Evolutionary conservation across 805 yeast species (phyloP), one percentile per base, ranked within the genome.

Genomic region (Ogataea parapolymorpha): DNA sequence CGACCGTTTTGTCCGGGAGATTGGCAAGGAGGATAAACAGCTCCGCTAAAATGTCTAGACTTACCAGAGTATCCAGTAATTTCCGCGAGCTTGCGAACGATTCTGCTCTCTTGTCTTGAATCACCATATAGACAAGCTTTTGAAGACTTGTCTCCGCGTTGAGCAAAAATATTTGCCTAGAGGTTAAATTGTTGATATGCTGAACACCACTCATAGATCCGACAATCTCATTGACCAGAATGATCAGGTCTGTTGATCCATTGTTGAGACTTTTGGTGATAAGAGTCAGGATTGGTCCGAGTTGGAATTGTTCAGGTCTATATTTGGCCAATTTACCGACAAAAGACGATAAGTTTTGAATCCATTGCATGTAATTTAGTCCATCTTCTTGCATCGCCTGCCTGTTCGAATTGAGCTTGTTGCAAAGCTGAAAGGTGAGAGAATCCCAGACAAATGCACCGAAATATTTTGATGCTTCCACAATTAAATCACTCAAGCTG

Each of bases 381-480:
- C 97, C 97, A 63, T 89, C 90, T 2, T 62, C 68, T 60, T 87
- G 95, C 24, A 81, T 67, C 16, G 81, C 72, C 1, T 75, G 63
- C 59, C 95, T 71, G n/a, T 81, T 82, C 0, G 79, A 61, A 1
- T 90, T 78, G 16, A 91, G 67, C 49, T 93, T 76, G 55, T 78
- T 73, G 54, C 90, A 66, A 3, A 90, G 62, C 1, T 84, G 88
- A 53, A 78, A 80, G 4, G 90, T 82, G 23, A 91, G 62, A 2
- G 80, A 85, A 59, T 91, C 98, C 89, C 95, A 88, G 0, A 89
- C 88, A 53, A 83, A 82, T 5, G 66, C 73, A 37, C 81, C 82
- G 58, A 88, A 87, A 55, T 77, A 82, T 29, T 79, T 68, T 0
- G 96, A 88, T 6, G 93, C 77, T 34, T 82, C 82, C 8, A 87